These are phyloP conservation scores for Phytopythium boreale DNA, from an alignment of 352 stramenopile species.

Conservation along the genomic window DNA sequence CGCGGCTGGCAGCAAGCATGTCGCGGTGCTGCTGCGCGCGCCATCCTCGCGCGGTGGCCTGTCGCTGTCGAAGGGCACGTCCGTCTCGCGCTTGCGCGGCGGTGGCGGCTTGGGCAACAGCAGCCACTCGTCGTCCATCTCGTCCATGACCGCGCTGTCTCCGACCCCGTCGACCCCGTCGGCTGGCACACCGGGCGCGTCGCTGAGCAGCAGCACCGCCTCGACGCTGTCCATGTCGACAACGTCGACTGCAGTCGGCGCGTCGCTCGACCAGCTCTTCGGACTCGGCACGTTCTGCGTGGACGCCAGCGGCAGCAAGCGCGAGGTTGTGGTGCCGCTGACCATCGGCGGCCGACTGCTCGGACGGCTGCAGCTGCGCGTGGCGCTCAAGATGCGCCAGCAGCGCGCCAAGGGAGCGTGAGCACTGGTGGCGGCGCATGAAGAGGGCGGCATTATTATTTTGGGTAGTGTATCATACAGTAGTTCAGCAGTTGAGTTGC, in stretches of 20 bases:
- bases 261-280: conserved; percentile 41
- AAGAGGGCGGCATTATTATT: background rate
- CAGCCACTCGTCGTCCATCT: conserved; percentile 23
- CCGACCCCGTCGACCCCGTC: conserved; percentile 32
- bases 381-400: conserved; percentile 49
- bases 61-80: conserved; percentile 29
- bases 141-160: conserved; percentile 18
- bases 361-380: conserved; percentile 49
- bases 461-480: background rate
- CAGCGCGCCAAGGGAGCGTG: conserved; percentile 11
- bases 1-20: conserved; percentile 53
- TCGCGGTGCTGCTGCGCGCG: conserved; percentile 48
- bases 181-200: conserved; percentile 9
- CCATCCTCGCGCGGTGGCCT: conserved; percentile 25
- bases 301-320: conserved; percentile 40
- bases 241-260: conserved; percentile 20
- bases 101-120: background rate
- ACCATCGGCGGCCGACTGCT: conserved; percentile 64
- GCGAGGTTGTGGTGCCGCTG: conserved; percentile 51
- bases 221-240: conserved; percentile 30
- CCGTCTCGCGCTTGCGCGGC: conserved; percentile 19
- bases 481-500: too few species aligned
- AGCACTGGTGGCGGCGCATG: background rate
- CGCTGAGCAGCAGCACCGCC: conserved; percentile 17
- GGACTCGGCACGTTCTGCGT: conserved; percentile 70